These are phyloP conservation scores for Phialophora chinensis DNA, from an alignment of 2,329 filamentous ascomycete species.

Conservation along the genomic window DNA sequence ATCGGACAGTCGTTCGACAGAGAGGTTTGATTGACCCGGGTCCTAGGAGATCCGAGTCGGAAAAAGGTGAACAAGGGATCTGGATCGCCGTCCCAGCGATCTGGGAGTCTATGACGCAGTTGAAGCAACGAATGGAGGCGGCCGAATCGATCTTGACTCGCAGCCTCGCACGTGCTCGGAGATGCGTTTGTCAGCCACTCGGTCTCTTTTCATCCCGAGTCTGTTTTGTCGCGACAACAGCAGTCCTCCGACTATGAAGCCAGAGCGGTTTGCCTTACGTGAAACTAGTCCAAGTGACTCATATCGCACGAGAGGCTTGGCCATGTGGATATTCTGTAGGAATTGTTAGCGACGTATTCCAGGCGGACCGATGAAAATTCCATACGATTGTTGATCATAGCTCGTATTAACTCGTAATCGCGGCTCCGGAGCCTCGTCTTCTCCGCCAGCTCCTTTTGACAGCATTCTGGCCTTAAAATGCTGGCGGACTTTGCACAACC, in stretches of 20 bases:
- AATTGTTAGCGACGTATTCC: background rate
- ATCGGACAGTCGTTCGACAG: background rate
- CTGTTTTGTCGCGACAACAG: background rate
- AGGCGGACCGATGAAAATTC: background rate
- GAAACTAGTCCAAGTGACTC: background rate
- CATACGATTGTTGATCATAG: background rate
- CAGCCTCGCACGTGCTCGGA: constrained; percentile 14
- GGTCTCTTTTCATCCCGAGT: constrained; percentile 19
- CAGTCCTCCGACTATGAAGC: background rate
- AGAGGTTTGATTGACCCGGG: constrained; percentile 36
- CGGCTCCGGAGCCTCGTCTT: background rate
- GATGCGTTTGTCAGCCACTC: constrained; percentile 19
- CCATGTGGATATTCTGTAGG: background rate
- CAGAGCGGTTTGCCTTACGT: background rate
- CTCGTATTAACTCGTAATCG: background rate
- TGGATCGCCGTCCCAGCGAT: constrained; percentile 4
- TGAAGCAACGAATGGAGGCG: constrained; percentile 5
- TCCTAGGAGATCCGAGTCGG: constrained; percentile 13
- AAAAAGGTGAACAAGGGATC: constrained; percentile 39
- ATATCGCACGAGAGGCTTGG: background rate
- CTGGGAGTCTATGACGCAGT: constrained; percentile 16
- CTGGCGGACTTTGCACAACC: background rate
- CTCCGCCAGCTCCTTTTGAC: background rate
- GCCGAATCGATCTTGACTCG: constrained; percentile 4
- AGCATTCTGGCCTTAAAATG: too few relatives aligned